A percentile compares a stretch with the other conserved stretches of the same genome.
Evolutionary conservation across 805 yeast species (phyloP).

Genomic region (Wickerhamomyces strasburgensis): DNA sequence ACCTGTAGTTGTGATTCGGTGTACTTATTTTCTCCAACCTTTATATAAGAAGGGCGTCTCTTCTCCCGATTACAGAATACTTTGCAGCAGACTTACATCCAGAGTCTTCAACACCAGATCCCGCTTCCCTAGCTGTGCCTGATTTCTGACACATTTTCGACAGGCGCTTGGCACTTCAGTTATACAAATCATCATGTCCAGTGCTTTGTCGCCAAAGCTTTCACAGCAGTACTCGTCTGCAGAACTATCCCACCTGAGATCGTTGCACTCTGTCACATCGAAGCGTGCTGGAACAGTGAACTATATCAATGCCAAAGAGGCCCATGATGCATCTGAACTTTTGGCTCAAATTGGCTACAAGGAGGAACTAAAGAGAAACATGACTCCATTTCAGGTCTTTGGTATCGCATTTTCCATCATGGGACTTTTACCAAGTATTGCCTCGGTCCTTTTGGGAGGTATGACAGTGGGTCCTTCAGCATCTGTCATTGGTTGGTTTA

Average conservation of each 20-base stretch:
- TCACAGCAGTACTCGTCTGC: too few species aligned
- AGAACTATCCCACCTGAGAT: neutral
- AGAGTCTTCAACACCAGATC: too few species aligned
- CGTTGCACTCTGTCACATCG: conserved; percentile 8
- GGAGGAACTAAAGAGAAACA: conserved; percentile 55
- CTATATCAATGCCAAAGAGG: conserved; percentile 21
- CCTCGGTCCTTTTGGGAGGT: conserved; percentile 46
- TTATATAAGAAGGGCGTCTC: too few species aligned
- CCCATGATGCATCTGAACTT: conserved; percentile 8
- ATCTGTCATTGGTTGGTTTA: conserved; percentile 65
- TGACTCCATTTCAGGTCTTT: conserved; percentile 54
- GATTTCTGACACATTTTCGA: too few species aligned
- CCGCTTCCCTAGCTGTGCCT: too few species aligned
- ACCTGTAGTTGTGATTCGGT: too few species aligned
- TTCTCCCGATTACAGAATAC: too few species aligned
- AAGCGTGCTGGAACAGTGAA: conserved; percentile 10
- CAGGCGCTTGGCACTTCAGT: too few species aligned
- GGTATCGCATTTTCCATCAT: conserved; percentile 64
- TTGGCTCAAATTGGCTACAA: conserved; percentile 49
- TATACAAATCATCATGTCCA: too few species aligned
- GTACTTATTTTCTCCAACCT: too few species aligned
- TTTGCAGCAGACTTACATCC: too few species aligned
- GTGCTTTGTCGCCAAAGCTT: too few species aligned
- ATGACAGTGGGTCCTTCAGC: conserved; percentile 51
- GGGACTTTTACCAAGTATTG: conserved; percentile 58